phyloP scores from a whole-genome alignment of 805 yeast species.

The Torulaspora microellipsoides region DNA sequence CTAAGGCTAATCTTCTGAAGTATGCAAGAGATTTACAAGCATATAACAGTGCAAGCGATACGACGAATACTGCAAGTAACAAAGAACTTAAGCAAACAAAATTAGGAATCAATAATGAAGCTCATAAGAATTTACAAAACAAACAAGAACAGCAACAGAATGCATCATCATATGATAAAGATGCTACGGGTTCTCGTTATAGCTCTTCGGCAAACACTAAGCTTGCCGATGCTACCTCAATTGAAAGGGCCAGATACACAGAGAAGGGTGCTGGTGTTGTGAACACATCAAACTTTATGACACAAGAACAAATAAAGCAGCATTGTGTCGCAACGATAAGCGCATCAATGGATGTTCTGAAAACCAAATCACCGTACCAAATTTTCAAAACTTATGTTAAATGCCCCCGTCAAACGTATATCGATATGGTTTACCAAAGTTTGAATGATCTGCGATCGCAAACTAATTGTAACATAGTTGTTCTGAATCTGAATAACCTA shows the following conservation, averaged over 20 bases:
- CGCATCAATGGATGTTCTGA: slow-evolving; percentile 26
- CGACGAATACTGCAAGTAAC: not conserved
- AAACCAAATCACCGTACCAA: slow-evolving; percentile 29
- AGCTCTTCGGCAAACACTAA: too few relatives aligned
- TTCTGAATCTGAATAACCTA: slow-evolving; percentile 32
- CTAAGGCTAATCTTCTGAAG: slow-evolving; percentile 9
- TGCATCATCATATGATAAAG: too few relatives aligned
- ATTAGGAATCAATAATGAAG: too few relatives aligned
- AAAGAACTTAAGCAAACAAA: too few relatives aligned
- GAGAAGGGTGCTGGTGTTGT: slow-evolving; percentile 3
- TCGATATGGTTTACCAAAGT: slow-evolving; percentile 27
- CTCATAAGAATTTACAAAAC: too few relatives aligned
- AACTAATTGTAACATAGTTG: slow-evolving; percentile 34
- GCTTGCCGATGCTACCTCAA: too few relatives aligned
- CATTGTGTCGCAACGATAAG: slow-evolving; percentile 29
- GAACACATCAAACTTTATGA: slow-evolving; percentile 19
- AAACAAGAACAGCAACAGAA: too few relatives aligned
- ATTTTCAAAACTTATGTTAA: slow-evolving; percentile 32
- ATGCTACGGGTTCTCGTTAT: too few relatives aligned
- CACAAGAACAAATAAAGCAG: slow-evolving; percentile 30
- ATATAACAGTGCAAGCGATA: slow-evolving; percentile 5
- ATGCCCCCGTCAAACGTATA: slow-evolving; percentile 31
- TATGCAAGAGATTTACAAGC: slow-evolving; percentile 10
- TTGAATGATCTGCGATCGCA: slow-evolving; percentile 30
- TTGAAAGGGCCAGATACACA: slow-evolving; percentile 6